Evolutionary conservation across 192 early-diverging fungal genomes (phyloP).

Genomic region (Backusella tarrabulga): DNA sequence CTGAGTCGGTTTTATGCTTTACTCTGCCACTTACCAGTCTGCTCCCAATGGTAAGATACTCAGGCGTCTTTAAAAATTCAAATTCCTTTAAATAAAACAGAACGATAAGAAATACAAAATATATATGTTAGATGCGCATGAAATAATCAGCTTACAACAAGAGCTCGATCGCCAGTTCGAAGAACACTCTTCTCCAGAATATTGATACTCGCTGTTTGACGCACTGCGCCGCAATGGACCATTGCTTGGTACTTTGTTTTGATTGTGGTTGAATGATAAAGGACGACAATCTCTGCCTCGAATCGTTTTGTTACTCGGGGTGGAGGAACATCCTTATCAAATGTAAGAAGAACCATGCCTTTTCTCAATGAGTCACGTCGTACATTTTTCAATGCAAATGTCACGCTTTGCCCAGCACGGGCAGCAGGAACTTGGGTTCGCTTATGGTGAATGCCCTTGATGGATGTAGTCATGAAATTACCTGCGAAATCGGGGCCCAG

Average conservation of each 20-base stretch:
- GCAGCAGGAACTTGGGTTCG: conserved; percentile 76
- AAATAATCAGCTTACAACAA: conserved; percentile 44
- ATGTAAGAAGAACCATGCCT: conserved; percentile 74
- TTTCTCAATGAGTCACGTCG: conserved; percentile 76
- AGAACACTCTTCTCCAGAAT: conserved; percentile 68
- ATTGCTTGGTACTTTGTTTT: conserved; percentile 91
- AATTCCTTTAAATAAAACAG: conserved; percentile 32
- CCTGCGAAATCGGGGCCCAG: conserved; percentile 88
- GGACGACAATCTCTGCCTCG: conserved; percentile 89
- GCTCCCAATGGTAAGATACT: conserved; percentile 57
- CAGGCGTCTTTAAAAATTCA: conserved; percentile 81
- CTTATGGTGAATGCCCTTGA: conserved; percentile 90
- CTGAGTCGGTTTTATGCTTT: conserved; percentile 31
- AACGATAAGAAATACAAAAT: background rate
- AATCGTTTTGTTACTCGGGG: conserved; percentile 67
- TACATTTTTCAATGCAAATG: conserved; percentile 86
- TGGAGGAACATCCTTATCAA: conserved; percentile 39
- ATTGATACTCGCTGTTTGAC: conserved; percentile 86
- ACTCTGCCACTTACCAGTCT: conserved; percentile 44
- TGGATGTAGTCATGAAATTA: conserved; percentile 68
- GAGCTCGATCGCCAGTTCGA: conserved; percentile 84
- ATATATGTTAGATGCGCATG: conserved; percentile 9
- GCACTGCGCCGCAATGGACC: conserved; percentile 85
- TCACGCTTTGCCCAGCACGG: conserved; percentile 79
- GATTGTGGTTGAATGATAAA: conserved; percentile 93